Evolutionary conservation across 2,329 filamentous ascomycete species (phyloP), one percentile per base, ranked within the genome.

Genomic region (Elsinoe batatas): DNA sequence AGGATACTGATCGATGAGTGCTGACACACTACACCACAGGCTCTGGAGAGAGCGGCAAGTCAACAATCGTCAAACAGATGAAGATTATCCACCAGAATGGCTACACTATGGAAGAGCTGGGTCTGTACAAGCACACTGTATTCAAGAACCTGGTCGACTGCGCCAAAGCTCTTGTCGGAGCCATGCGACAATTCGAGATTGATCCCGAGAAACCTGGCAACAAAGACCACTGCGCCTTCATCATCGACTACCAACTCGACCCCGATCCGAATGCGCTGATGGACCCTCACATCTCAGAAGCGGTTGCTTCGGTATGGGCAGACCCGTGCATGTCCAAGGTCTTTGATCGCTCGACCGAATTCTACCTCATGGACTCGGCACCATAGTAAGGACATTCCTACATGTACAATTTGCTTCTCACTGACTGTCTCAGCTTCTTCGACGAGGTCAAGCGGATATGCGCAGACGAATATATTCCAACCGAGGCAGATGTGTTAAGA

Each of bases 41-140:
- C 62, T 97, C 93, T 62, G 93, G 93, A 62, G 93, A 98, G 76
- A 97, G 91, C 72, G 93, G 93, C 63, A 98, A 98, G 74, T 97
- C 93, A 57, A 98, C 93, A 8, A 97, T 98, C 65, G 93, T 98
- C 64, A 98, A 98, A 74, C 93, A 98, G 78, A 98, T 98, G 93
- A 98, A 97, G 75, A 98, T 98, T 65, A 97, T 98, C 67, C 93
- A 98, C 68, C 86, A 97, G 66, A 95, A 96, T 74, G 93, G 93
- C 59, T 98, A 98, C 73, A 91, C 88, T 10, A 83, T 89, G 63
- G 91, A 97, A 65, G 93, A 98, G 72, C 79, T 97, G 50, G 87
- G 87, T 65, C 85, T 95, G 69, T 97, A 97, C 75, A 87, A 93
- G 58, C 82, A 95, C 60, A 97, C 93, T 33, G 90, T 98, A 58